Percentiles rank a stretch among this genome's conserved stretches.
These are phyloP conservation scores for Leccinum huronense DNA, from an alignment of 1,284 basidiomycete genomes.

Conservation along the genomic window DNA sequence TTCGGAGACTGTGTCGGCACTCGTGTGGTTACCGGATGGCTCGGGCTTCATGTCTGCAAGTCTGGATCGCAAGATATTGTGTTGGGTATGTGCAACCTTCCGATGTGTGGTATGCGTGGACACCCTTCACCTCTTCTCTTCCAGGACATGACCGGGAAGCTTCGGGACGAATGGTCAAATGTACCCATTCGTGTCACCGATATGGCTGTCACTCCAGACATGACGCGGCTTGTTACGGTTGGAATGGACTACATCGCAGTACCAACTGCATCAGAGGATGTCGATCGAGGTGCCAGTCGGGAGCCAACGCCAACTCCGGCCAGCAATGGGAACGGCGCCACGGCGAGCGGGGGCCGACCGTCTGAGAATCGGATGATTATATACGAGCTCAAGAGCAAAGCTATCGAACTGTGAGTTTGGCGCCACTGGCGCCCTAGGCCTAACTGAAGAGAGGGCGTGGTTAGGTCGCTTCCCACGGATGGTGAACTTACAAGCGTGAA, in stretches of 20 bases:
- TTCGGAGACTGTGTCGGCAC: constrained; percentile 80
- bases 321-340: constrained; percentile 38
- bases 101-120: constrained; percentile 5
- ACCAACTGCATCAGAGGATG: constrained; percentile 32
- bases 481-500: constrained; percentile 87
- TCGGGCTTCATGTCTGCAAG: constrained; percentile 89
- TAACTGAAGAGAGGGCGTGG: constrained; percentile 16
- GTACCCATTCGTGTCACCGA: constrained; percentile 87
- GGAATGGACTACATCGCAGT: constrained; percentile 58
- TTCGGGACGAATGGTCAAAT: constrained; percentile 66
- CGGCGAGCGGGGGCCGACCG: constrained; percentile 40
- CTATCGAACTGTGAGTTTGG: constrained; percentile 57
- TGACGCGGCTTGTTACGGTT: constrained; percentile 77
- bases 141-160: constrained; percentile 73
- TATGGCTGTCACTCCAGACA: constrained; percentile 85
- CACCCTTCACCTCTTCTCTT: constrained; percentile 18
- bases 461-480: constrained; percentile 64
- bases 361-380: constrained; percentile 69
- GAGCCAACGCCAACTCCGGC: constrained; percentile 39
- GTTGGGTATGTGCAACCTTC: constrained; percentile 66
- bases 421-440: constrained; percentile 16
- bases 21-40: constrained; percentile 88
- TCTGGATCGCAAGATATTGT: constrained; percentile 83
- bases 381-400: constrained; percentile 68
- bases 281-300: constrained; percentile 31